phyloP scores from a whole-genome alignment of 2,329 filamentous ascomycete species.

The Bipolaris cookei region DNA sequence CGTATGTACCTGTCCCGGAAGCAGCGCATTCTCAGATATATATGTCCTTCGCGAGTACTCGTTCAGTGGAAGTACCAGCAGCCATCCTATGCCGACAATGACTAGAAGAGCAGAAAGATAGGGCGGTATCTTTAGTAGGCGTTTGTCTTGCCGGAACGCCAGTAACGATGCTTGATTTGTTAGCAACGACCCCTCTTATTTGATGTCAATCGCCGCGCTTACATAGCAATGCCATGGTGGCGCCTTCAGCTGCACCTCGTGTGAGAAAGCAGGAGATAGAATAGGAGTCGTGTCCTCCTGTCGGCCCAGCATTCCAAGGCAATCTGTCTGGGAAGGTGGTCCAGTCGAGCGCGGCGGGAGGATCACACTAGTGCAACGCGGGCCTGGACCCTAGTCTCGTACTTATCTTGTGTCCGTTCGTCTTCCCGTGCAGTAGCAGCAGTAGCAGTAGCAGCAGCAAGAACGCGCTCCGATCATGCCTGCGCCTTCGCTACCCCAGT shows the following conservation, averaged over 20 bases:
- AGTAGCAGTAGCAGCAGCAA: conserved; percentile 4
- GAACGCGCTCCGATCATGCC: conserved; percentile 23
- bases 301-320: conserved; percentile 21
- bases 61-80: conserved; percentile 86
- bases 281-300: conserved; percentile 19
- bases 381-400: conserved; percentile 22
- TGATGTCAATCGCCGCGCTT: conserved; percentile 11
- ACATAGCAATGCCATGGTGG: conserved; percentile 48
- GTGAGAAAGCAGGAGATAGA: conserved; percentile 7
- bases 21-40: conserved; percentile 94
- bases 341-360: conserved; percentile 19
- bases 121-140: conserved; percentile 81
- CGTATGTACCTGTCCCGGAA: conserved; percentile 95
- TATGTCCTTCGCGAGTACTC: conserved; percentile 92
- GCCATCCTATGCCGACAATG: conserved; percentile 83
- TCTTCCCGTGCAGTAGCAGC: conserved; percentile 6
- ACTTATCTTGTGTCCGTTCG: conserved; percentile 14
- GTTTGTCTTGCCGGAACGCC: conserved; percentile 78
- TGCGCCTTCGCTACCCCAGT: conserved; percentile 59
- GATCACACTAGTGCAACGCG: conserved; percentile 24
- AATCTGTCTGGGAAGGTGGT: conserved; percentile 20
- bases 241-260: conserved; percentile 16
- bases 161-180: conserved; percentile 60
- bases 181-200: conserved; percentile 14
- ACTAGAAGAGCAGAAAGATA: conserved; percentile 88